phyloP scores from a whole-genome alignment of 1,139 yeast genomes.

The Saccharomyces hybrid region DNA sequence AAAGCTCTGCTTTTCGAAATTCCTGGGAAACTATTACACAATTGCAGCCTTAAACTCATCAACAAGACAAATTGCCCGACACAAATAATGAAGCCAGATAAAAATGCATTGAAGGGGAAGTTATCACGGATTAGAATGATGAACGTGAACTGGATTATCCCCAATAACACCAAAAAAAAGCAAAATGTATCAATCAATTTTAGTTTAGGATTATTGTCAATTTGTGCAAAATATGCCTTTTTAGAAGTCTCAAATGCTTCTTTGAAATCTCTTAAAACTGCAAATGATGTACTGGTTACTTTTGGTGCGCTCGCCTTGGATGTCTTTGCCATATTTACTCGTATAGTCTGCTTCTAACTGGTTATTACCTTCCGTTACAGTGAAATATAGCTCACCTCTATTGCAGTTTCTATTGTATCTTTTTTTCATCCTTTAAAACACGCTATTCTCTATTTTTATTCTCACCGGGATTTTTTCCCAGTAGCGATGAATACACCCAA shows the following conservation, averaged over 20 bases:
- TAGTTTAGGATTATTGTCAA: conserved; percentile 34
- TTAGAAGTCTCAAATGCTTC: conserved; percentile 45
- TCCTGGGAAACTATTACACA: conserved; percentile 40
- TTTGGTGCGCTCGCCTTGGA: neutral
- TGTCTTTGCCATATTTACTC: neutral
- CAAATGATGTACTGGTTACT: neutral
- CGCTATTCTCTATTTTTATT: neutral
- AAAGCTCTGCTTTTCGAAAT: conserved; percentile 75
- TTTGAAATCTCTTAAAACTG: conserved; percentile 37
- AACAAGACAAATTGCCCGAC: conserved; percentile 94
- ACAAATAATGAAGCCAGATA: conserved; percentile 86
- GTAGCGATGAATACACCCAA: neutral
- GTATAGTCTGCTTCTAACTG: neutral
- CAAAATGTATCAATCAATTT: conserved; percentile 73
- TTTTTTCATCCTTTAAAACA: neutral
- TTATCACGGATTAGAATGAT: conserved; percentile 66
- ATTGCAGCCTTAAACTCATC: conserved; percentile 71
- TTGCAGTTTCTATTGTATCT: neutral
- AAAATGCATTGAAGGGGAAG: conserved; percentile 94
- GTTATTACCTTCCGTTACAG: neutral
- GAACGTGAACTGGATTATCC: conserved; percentile 70
- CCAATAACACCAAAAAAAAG: conserved; percentile 67
- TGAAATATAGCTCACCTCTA: neutral
- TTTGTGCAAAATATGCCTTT: conserved; percentile 38
- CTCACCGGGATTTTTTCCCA: neutral